Conservation (phyloP, 352 stramenopile species). For the Globisporangium barbulae region DNA sequence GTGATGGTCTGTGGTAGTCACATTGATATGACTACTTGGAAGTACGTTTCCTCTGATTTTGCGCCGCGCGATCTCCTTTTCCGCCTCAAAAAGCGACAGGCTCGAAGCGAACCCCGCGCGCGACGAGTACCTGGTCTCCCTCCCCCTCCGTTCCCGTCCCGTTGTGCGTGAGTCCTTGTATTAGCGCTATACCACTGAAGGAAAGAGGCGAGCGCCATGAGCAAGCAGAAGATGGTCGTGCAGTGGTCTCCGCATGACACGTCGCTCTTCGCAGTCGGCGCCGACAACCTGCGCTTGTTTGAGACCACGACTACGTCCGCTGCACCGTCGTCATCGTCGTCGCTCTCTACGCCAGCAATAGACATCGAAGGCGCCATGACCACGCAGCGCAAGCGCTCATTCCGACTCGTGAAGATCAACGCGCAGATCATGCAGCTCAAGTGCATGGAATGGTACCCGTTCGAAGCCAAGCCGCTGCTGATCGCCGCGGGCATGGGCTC, state of each 20-base stretch:
- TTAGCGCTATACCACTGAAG: background rate
- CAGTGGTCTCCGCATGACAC: slow-evolving; percentile 84
- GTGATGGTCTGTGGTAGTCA: background rate
- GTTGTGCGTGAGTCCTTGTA: background rate
- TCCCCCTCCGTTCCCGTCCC: background rate
- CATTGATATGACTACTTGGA: background rate
- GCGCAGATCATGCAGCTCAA: slow-evolving; percentile 74
- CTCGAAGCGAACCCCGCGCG: background rate
- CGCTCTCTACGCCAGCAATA: background rate
- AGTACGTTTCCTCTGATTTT: background rate
- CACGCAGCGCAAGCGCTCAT: slow-evolving; percentile 82
- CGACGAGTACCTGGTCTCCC: background rate
- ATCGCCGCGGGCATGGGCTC: slow-evolving; percentile 72
- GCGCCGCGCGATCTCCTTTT: background rate
- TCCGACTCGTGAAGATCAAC: slow-evolving; percentile 80
- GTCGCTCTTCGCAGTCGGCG: slow-evolving; percentile 77
- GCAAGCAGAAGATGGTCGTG: slow-evolving; percentile 66
- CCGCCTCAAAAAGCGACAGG: slow-evolving; percentile 1
- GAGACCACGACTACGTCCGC: slow-evolving; percentile 38
- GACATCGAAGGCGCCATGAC: slow-evolving; percentile 20
- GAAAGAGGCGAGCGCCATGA: slow-evolving; percentile 38
- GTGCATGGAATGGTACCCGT: slow-evolving; percentile 83
- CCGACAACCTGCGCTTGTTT: slow-evolving; percentile 83
- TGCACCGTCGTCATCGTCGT: slow-evolving; percentile 7
- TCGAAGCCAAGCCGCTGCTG: slow-evolving; percentile 65